Conservation (phyloP, 139 green algal species). For the Mychonastes homosphaera region DNA sequence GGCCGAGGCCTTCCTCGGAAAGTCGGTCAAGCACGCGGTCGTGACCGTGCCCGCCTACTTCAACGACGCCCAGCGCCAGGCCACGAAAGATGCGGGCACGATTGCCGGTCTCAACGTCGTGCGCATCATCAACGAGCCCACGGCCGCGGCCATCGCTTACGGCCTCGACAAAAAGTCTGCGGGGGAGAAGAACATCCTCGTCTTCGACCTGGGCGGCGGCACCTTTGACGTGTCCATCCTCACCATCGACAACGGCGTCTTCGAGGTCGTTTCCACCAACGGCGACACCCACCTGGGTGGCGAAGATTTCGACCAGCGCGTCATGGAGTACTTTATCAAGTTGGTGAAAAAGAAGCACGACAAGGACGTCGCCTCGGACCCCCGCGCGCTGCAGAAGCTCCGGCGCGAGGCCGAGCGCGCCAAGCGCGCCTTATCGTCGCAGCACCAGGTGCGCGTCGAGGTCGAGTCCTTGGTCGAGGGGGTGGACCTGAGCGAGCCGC, state of each 20-base stretch:
- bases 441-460: conserved; percentile 96
- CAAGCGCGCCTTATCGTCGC: conserved; percentile 90
- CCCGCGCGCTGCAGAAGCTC: conserved; percentile 89
- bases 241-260: conserved; percentile 85
- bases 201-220: conserved; percentile 94
- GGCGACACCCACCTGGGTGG: conserved; percentile 94
- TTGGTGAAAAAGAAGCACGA: conserved; percentile 96
- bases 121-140: conserved; percentile 99
- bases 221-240: conserved; percentile 99
- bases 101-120: conserved; percentile 89
- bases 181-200: conserved; percentile 97
- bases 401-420: conserved; percentile 91
- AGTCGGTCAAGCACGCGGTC: conserved; percentile 83
- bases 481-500: conserved; percentile 90
- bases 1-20: conserved; percentile 76
- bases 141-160: conserved; percentile 93
- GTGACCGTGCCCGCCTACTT: conserved; percentile 99
- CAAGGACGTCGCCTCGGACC: conserved; percentile 83
- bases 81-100: conserved; percentile 84
- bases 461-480: conserved; percentile 93
- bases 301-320: conserved; percentile 97
- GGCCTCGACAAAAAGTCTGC: conserved; percentile 94
- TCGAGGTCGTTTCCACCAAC: conserved; percentile 73
- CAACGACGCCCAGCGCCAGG: conserved; percentile 96
- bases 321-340: conserved; percentile 99